These are phyloP conservation scores for Phragmites australis DNA, from an alignment of 176 grass and related monocot genomes.

Conservation along the genomic window DNA sequence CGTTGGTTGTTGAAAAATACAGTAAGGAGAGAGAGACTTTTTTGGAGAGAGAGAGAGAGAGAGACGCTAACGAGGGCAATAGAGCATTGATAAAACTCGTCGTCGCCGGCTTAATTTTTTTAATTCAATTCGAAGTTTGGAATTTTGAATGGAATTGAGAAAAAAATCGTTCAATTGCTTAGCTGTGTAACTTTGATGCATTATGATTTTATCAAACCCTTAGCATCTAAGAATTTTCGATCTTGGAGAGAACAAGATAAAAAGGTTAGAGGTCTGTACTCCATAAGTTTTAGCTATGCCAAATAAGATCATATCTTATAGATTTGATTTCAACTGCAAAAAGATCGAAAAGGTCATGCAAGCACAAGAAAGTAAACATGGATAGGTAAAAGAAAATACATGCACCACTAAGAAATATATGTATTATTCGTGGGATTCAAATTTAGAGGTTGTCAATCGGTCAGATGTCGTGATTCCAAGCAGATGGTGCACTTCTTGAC, in stretches of 20 bases:
- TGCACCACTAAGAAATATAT: not conserved
- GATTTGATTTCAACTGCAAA: conserved; percentile 31
- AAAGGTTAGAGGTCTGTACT: conserved; percentile 24
- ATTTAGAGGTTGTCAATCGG: not conserved
- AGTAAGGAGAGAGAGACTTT: not conserved
- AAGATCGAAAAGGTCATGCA: not conserved
- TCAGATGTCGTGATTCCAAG: too few relatives aligned
- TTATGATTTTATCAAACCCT: conserved; percentile 30
- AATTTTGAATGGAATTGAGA: not conserved
- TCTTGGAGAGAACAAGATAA: not conserved
- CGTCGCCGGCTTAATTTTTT: not conserved
- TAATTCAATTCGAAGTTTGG: not conserved
- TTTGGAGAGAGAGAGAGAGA: not conserved
- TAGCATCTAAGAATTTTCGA: conserved; percentile 35
- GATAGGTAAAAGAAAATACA: not conserved
- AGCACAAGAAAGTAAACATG: not conserved
- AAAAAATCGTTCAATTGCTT: conserved; percentile 11
- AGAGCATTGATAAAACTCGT: not conserved
- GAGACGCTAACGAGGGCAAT: not conserved
- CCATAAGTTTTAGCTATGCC: too few relatives aligned
- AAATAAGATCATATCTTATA: too few relatives aligned
- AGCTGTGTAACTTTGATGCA: conserved; percentile 15
- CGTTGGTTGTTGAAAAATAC: conserved; percentile 31
- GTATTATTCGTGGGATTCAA: not conserved
- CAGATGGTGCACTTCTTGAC: too few relatives aligned